These are phyloP conservation scores for Trichosporon ovoides DNA, from an alignment of 1,284 basidiomycete genomes.

Conservation along the genomic window DNA sequence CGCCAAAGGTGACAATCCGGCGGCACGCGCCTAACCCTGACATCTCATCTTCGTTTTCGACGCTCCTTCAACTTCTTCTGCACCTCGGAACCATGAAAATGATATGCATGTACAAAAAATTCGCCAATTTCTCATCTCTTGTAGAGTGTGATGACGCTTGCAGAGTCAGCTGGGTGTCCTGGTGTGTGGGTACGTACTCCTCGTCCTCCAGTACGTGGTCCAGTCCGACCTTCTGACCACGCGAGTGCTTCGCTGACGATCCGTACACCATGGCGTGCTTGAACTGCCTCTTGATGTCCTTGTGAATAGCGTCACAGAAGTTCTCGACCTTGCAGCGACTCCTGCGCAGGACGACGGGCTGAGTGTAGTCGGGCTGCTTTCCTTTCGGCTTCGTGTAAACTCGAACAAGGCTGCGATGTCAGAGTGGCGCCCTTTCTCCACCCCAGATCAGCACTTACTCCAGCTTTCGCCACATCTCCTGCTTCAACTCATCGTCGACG, in stretches of 20 bases:
- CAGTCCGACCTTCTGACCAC: slow-evolving; percentile 92
- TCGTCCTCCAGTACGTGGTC: slow-evolving; percentile 86
- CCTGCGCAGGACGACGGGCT: slow-evolving; percentile 61
- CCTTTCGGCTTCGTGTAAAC: slow-evolving; percentile 90
- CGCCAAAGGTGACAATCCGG: neutral
- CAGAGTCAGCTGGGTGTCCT: too few species aligned
- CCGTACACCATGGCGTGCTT: slow-evolving; percentile 77
- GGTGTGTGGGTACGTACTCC: slow-evolving; percentile 53
- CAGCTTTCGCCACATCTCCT: slow-evolving; percentile 82
- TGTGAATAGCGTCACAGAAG: slow-evolving; percentile 66
- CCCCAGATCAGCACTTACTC: slow-evolving; percentile 59
- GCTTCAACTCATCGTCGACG: slow-evolving; percentile 91
- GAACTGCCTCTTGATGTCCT: slow-evolving; percentile 50
- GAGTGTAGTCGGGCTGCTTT: slow-evolving; percentile 76
- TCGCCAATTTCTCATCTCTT: too few species aligned
- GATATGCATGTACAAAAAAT: neutral
- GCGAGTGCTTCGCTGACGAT: slow-evolving; percentile 86
- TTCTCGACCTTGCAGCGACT: slow-evolving; percentile 61
- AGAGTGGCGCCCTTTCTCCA: too few species aligned
- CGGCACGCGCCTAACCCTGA: neutral
- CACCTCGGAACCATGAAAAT: neutral
- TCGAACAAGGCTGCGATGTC: neutral
- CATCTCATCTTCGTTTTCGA: too few species aligned
- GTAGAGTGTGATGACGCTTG: too few species aligned
- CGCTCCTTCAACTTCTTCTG: too few species aligned